Evolutionary conservation across 2,329 filamentous ascomycete genomes (phyloP).

Genomic region (Dactylellina leptospora): DNA sequence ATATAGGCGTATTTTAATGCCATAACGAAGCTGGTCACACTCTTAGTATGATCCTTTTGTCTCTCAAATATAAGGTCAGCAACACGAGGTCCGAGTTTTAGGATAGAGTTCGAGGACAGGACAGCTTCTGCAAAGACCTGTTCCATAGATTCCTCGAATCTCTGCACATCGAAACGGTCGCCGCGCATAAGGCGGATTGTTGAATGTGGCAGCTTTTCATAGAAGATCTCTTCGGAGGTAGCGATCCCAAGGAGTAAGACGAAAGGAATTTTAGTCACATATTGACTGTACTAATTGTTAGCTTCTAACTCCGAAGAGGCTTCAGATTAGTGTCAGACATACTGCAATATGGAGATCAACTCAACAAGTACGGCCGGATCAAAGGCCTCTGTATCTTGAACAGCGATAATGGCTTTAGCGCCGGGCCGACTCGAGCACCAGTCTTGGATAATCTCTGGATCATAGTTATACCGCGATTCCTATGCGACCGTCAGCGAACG

Average conservation of each 20-base stretch:
- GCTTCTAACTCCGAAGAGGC: background rate
- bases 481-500: background rate
- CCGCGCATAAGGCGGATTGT: constrained; percentile 74
- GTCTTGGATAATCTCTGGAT: constrained; percentile 74
- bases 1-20: constrained; percentile 77
- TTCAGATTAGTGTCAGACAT: constrained; percentile 57
- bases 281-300: constrained; percentile 63
- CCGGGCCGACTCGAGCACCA: constrained; percentile 65
- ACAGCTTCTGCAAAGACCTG: constrained; percentile 74
- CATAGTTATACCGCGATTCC: constrained; percentile 68
- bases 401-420: constrained; percentile 73
- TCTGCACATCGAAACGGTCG: constrained; percentile 78
- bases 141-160: constrained; percentile 75
- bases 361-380: constrained; percentile 77
- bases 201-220: constrained; percentile 75
- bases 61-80: constrained; percentile 73
- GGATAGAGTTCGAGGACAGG: constrained; percentile 66
- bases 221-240: constrained; percentile 81
- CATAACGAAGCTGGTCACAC: constrained; percentile 59
- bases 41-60: constrained; percentile 79
- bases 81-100: constrained; percentile 73
- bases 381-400: constrained; percentile 85
- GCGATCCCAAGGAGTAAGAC: constrained; percentile 80
- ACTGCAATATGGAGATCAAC: constrained; percentile 74
- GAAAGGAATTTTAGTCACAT: constrained; percentile 79